Evolutionary conservation across 139 green algal species (phyloP).

Genomic region (Bryopsis sp.): DNA sequence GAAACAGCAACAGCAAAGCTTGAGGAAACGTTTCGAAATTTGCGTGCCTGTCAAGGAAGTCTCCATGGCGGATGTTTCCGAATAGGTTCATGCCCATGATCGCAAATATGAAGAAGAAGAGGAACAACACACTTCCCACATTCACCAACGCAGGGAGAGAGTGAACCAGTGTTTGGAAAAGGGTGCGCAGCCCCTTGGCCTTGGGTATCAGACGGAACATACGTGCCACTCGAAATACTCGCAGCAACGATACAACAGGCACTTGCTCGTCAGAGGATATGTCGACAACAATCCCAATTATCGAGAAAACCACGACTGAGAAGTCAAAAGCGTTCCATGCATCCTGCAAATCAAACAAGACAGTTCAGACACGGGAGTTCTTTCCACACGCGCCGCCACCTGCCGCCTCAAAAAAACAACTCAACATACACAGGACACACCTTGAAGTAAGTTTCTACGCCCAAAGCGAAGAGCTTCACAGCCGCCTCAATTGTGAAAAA

Average conservation of each 20-base stretch:
- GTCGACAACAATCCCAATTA: constrained; percentile 34
- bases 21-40: constrained; percentile 59
- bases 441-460: constrained; percentile 35
- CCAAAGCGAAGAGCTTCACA: constrained; percentile 41
- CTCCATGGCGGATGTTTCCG: constrained; percentile 40
- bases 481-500: constrained; percentile 49
- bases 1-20: constrained; percentile 52
- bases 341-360: constrained; percentile 29
- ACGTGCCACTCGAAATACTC: constrained; percentile 54
- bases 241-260: constrained; percentile 45
- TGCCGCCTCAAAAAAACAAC: not conserved
- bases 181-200: constrained; percentile 44
- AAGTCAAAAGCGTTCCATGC: constrained; percentile 66
- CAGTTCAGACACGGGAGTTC: too few relatives aligned
- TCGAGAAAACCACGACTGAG: constrained; percentile 37
- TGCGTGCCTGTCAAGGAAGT: constrained; percentile 35
- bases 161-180: constrained; percentile 61
- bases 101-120: constrained; percentile 73
- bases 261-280: constrained; percentile 26
- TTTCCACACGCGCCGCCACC: too few relatives aligned
- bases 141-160: constrained; percentile 60
- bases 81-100: constrained; percentile 78
- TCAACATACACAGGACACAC: not conserved
- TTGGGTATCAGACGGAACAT: constrained; percentile 67
- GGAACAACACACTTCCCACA: constrained; percentile 50